Conservation (phyloP, 2,329 filamentous ascomycete genomes). For the Podosphaera aphanis region DNA sequence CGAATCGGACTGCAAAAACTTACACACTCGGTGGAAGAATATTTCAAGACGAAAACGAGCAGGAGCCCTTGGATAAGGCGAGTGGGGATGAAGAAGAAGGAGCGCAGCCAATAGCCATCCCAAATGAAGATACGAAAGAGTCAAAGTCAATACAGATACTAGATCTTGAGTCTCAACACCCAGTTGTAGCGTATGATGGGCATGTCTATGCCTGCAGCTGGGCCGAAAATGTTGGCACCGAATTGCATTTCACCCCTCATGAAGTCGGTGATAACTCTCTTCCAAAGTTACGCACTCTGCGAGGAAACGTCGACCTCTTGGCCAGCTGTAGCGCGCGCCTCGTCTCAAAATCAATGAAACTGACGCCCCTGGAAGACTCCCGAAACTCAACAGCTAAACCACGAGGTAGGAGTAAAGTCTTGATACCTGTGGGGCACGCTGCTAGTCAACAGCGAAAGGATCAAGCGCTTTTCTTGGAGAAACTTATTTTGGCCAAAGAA, state of each 20-base stretch:
- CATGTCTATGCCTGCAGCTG: slow-evolving; percentile 60
- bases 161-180: slow-evolving; percentile 55
- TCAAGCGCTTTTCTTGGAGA: slow-evolving; percentile 35
- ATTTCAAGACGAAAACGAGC: slow-evolving; percentile 1
- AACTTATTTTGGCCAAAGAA: slow-evolving; percentile 39
- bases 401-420: slow-evolving; percentile 1
- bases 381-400: not conserved
- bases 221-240: slow-evolving; percentile 65
- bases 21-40: slow-evolving; percentile 1
- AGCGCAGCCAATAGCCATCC: not conserved
- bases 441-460: slow-evolving; percentile 17
- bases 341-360: slow-evolving; percentile 37
- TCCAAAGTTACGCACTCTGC: slow-evolving; percentile 26
- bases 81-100: slow-evolving; percentile 2
- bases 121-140: slow-evolving; percentile 7
- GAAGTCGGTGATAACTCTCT: slow-evolving; percentile 17
- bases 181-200: slow-evolving; percentile 58
- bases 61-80: slow-evolving; percentile 1
- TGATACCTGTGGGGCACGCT: slow-evolving; percentile 9
- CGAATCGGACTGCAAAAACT: slow-evolving; percentile 2
- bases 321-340: slow-evolving; percentile 49
- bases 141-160: slow-evolving; percentile 45
- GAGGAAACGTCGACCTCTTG: slow-evolving; percentile 43
- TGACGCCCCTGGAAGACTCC: slow-evolving; percentile 20
- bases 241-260: slow-evolving; percentile 43